Evolutionary conservation across 352 stramenopile species (phyloP).

Genomic region (Albugo candida): DNA sequence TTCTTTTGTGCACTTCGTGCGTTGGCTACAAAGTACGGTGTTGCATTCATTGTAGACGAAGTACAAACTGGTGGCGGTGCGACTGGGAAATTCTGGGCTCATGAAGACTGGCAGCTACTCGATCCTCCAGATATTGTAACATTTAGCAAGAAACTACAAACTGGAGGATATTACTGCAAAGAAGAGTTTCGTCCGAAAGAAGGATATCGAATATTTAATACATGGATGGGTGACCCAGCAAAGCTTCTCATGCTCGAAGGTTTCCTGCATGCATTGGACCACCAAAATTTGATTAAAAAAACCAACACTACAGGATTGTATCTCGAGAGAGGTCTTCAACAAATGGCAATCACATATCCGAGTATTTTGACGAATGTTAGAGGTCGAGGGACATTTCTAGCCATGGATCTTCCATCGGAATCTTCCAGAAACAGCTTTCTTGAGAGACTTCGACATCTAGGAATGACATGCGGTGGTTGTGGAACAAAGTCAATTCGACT

Average conservation of each 20-base stretch:
- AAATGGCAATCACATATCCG: conserved; percentile 28
- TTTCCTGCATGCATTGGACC: conserved; percentile 42
- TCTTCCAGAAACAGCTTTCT: conserved; percentile 45
- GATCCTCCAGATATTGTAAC: conserved; percentile 67
- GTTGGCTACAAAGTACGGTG: conserved; percentile 29
- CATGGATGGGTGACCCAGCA: conserved; percentile 71
- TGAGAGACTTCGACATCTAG: conserved; percentile 27
- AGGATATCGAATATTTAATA: conserved; percentile 76
- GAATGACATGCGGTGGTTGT: conserved; percentile 43
- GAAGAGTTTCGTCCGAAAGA: conserved; percentile 42
- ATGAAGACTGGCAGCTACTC: conserved; percentile 59
- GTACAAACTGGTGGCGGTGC: conserved; percentile 66
- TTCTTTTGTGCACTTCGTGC: conserved; percentile 47
- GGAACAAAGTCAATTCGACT: conserved; percentile 51
- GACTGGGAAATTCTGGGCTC: conserved; percentile 71
- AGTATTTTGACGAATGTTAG: conserved; percentile 47
- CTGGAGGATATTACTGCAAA: conserved; percentile 65
- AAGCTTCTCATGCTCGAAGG: conserved; percentile 71
- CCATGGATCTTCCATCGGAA: conserved; percentile 50
- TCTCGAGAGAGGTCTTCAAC: conserved; percentile 27
- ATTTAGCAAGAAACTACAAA: conserved; percentile 78
- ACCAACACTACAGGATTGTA: conserved; percentile 48
- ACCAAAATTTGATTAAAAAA: conserved; percentile 44
- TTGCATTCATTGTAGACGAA: conserved; percentile 74
- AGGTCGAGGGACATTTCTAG: conserved; percentile 58